Evolutionary conservation across 2,329 filamentous ascomycete genomes (phyloP).

Genomic region (Aspergillus oerlinghausenensis): DNA sequence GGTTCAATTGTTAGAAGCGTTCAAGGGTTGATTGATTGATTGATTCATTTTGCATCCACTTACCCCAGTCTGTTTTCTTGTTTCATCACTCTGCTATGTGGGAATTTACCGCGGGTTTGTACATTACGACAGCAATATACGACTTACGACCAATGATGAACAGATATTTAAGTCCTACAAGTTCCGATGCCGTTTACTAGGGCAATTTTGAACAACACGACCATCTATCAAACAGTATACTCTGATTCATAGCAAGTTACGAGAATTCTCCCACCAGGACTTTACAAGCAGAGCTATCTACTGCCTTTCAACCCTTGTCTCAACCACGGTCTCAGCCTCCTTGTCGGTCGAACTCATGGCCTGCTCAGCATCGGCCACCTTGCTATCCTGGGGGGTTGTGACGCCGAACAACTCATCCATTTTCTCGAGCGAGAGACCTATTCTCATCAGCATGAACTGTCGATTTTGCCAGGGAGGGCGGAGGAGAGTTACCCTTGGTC

Average conservation of each 20-base stretch:
- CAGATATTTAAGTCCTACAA: not conserved
- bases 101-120: not conserved
- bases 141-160: constrained; percentile 1
- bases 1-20: not conserved
- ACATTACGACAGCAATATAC: not conserved
- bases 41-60: not conserved
- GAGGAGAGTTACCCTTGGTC: constrained; percentile 58
- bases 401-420: constrained; percentile 65
- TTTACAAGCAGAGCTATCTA: constrained; percentile 1
- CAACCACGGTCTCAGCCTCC: constrained; percentile 13
- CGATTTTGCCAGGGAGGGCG: not conserved
- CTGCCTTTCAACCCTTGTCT: constrained; percentile 5
- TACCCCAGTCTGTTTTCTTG: not conserved
- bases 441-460: not conserved
- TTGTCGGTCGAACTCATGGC: not conserved
- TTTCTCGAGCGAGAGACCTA: constrained; percentile 53
- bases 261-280: not conserved
- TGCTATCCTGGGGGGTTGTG: constrained; percentile 40
- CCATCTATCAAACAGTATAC: not conserved
- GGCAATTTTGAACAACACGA: not conserved
- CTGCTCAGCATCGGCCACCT: constrained; percentile 18
- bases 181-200: no score
- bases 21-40: not conserved
- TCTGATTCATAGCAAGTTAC: not conserved
- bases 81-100: not conserved